A percentile compares a stretch with the other conserved stretches of the same genome.
phyloP scores from a whole-genome alignment of 768 basidiomycete genomes.

The Boletus pseudopeckii region DNA sequence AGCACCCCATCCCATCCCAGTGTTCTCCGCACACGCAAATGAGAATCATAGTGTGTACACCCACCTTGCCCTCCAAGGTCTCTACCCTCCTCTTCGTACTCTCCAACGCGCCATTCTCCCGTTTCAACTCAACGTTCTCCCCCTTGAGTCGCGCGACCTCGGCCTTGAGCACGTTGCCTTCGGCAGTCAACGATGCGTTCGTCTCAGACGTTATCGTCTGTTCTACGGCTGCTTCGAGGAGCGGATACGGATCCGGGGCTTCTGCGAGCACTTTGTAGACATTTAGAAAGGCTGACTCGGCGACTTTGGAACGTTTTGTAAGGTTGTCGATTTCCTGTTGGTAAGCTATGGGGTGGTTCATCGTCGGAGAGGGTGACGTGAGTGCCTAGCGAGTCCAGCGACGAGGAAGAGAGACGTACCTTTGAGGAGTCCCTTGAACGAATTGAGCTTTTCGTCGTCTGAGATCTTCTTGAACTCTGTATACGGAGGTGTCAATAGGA shows the following conservation, averaged over 20 bases:
- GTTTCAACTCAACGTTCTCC: conserved; percentile 81
- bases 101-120: conserved; percentile 64
- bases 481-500: background rate
- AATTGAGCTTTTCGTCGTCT: conserved; percentile 81
- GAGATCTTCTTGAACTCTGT: conserved; percentile 95
- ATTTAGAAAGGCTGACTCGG: conserved; percentile 95
- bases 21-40: background rate
- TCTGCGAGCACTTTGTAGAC: conserved; percentile 96
- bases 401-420: conserved; percentile 40
- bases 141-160: conserved; percentile 72
- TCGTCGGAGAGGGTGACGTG: no score
- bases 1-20: background rate
- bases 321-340: conserved; percentile 95
- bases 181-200: conserved; percentile 41
- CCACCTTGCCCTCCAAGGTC: conserved; percentile 78
- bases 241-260: conserved; percentile 95
- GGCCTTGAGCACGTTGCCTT: conserved; percentile 70
- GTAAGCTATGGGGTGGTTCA: conserved; percentile 56
- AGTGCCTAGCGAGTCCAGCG: background rate
- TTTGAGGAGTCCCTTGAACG: conserved; percentile 90
- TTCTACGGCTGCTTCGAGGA: conserved; percentile 93
- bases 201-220: conserved; percentile 77
- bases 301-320: conserved; percentile 86
- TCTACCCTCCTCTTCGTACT: conserved; percentile 73
- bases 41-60: conserved; percentile 8